These are phyloP conservation scores for Hura crepitans DNA, from an alignment of 441 rosid species.

Conservation along the genomic window DNA sequence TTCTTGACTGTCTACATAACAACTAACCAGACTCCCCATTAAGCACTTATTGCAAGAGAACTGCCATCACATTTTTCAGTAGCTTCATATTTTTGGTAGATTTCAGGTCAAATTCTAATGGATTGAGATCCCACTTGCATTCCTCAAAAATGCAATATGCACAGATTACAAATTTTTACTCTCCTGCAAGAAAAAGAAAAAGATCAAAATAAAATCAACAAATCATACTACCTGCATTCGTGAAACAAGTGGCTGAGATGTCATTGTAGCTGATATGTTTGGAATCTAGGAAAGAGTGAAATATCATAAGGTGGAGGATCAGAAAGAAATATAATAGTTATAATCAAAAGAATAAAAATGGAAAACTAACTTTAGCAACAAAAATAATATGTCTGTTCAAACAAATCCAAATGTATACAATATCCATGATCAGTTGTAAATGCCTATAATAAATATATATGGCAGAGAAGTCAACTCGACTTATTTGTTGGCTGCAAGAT, in stretches of 20 bases:
- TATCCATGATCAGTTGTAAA: slow-evolving; percentile 1
- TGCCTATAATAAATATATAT: background rate
- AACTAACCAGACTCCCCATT: background rate
- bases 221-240: slow-evolving; percentile 62
- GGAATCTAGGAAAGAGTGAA: slow-evolving; percentile 54
- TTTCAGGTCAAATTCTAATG: slow-evolving; percentile 4
- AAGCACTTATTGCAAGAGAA: background rate
- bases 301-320: too few relatives aligned
- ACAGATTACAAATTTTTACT: background rate
- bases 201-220: slow-evolving; percentile 4
- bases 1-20: background rate
- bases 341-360: slow-evolving; percentile 2
- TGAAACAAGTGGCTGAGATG: slow-evolving; percentile 64
- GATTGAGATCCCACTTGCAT: background rate
- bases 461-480: background rate
- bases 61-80: background rate
- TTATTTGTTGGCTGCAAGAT: background rate
- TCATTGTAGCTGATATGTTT: slow-evolving; percentile 71
- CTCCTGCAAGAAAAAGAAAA: background rate
- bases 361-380: slow-evolving; percentile 9
- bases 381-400: background rate
- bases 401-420: background rate
- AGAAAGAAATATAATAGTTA: background rate
- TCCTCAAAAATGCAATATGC: background rate
- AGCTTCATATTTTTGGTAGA: background rate